These are phyloP conservation scores for Malbranchea cinnamomea DNA, from an alignment of 2,329 filamentous ascomycete species.

Conservation along the genomic window DNA sequence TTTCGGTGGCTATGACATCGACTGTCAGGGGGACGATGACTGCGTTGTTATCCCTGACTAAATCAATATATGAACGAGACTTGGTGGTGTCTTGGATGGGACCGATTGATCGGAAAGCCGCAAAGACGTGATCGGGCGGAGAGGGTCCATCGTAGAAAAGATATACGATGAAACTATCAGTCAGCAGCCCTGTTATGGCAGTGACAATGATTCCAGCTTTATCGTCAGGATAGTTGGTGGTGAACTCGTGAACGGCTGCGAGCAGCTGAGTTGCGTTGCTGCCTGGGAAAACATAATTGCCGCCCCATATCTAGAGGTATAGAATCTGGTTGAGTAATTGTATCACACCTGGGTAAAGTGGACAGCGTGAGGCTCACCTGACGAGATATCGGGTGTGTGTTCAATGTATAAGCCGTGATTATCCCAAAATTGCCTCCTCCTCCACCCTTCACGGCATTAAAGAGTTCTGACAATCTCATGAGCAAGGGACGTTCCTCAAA, in stretches of 20 bases:
- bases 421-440: slow-evolving; percentile 31
- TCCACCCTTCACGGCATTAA: slow-evolving; percentile 29
- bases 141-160: slow-evolving; percentile 46
- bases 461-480: too few species aligned
- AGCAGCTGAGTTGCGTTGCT: slow-evolving; percentile 23
- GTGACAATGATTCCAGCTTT: slow-evolving; percentile 48
- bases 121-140: slow-evolving; percentile 39
- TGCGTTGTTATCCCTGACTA: slow-evolving; percentile 33
- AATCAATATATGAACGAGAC: slow-evolving; percentile 33
- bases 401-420: slow-evolving; percentile 25
- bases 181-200: slow-evolving; percentile 16
- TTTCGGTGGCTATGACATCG: slow-evolving; percentile 28
- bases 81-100: slow-evolving; percentile 32
- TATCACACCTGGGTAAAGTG: slow-evolving; percentile 1
- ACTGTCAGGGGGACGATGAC: slow-evolving; percentile 24
- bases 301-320: slow-evolving; percentile 31
- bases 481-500: too few species aligned
- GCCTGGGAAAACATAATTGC: slow-evolving; percentile 27
- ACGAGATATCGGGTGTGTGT: slow-evolving; percentile 17
- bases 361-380: too few species aligned
- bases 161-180: slow-evolving; percentile 46
- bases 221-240: slow-evolving; percentile 38
- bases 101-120: slow-evolving; percentile 38
- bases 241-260: slow-evolving; percentile 20
- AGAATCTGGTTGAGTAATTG: slow-evolving; percentile 6